Evolutionary conservation across 345 rosid species (phyloP).

Genomic region (Iberis pinnata): DNA sequence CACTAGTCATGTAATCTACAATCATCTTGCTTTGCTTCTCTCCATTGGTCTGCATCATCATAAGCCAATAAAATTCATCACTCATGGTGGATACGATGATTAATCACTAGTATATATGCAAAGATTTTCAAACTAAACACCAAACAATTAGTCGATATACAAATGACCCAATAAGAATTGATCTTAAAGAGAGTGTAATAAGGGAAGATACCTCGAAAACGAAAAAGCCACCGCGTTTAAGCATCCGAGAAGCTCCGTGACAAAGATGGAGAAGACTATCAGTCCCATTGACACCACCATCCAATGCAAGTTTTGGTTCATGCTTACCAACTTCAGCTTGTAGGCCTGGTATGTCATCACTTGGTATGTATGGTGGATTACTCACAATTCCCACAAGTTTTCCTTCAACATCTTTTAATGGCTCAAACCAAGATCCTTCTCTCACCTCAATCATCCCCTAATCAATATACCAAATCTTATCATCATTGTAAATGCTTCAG

Average conservation of each 20-base stretch:
- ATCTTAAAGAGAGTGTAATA: neutral
- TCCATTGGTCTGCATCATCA: slow-evolving; percentile 64
- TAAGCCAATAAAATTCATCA: slow-evolving; percentile 5
- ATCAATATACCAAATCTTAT: slow-evolving; percentile 13
- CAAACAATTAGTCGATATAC: too few species aligned
- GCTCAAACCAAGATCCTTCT: slow-evolving; percentile 84
- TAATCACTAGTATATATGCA: neutral
- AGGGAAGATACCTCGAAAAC: slow-evolving; percentile 63
- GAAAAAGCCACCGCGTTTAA: slow-evolving; percentile 73
- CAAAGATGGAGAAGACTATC: slow-evolving; percentile 69
- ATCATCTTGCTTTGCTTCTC: slow-evolving; percentile 69
- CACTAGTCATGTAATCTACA: slow-evolving; percentile 41
- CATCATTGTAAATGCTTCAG: too few species aligned
- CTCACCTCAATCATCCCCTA: slow-evolving; percentile 57
- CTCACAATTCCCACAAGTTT: slow-evolving; percentile 71
- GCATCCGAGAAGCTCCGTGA: slow-evolving; percentile 54
- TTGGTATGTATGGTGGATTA: slow-evolving; percentile 91
- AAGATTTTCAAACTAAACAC: slow-evolving; percentile 1
- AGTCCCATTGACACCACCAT: slow-evolving; percentile 69
- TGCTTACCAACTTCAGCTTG: slow-evolving; percentile 92
- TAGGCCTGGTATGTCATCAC: slow-evolving; percentile 44
- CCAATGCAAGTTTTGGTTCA: slow-evolving; percentile 82
- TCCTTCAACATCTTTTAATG: slow-evolving; percentile 57
- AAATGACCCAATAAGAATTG: neutral
- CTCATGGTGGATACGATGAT: neutral